Evolutionary conservation across 2,329 filamentous ascomycete genomes (phyloP).

Genomic region (Myriosclerotinia curreyana): DNA sequence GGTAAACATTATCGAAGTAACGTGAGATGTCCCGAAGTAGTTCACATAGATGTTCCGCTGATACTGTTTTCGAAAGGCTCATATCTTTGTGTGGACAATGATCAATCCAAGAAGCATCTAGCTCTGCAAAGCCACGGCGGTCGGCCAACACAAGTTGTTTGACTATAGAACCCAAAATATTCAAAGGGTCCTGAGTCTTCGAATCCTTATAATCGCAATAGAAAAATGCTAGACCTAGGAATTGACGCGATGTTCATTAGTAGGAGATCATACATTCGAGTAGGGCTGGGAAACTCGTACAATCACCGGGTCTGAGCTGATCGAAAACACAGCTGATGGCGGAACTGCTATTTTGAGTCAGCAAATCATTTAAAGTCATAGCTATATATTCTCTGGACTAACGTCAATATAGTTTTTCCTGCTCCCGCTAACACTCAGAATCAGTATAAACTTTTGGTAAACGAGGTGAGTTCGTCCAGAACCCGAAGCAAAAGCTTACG

Average conservation of each 20-base stretch:
- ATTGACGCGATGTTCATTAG: background rate
- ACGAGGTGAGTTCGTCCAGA: background rate
- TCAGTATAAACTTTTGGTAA: background rate
- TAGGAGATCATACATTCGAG: too few species aligned
- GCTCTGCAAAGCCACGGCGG: background rate
- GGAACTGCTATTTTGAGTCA: background rate
- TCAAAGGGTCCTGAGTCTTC: background rate
- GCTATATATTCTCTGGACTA: too few species aligned
- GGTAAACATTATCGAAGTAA: background rate
- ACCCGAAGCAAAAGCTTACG: background rate
- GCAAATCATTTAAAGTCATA: background rate
- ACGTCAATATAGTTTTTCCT: background rate
- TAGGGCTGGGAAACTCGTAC: background rate
- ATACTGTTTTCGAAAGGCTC: background rate
- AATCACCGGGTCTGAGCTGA: background rate
- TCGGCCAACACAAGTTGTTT: conserved; percentile 3
- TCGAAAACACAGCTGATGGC: background rate
- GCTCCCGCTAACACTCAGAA: background rate
- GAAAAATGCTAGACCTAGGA: conserved; percentile 2
- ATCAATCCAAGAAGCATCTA: background rate
- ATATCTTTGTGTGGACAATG: background rate
- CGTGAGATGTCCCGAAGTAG: background rate
- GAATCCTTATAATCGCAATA: conserved; percentile 12
- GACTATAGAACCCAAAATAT: conserved; percentile 5
- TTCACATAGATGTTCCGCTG: background rate